A percentile compares a stretch with the other conserved stretches of the same genome.
These are phyloP conservation scores for Suhomyces guaymorum DNA, from an alignment of 1,139 yeast genomes.

Conservation along the genomic window DNA sequence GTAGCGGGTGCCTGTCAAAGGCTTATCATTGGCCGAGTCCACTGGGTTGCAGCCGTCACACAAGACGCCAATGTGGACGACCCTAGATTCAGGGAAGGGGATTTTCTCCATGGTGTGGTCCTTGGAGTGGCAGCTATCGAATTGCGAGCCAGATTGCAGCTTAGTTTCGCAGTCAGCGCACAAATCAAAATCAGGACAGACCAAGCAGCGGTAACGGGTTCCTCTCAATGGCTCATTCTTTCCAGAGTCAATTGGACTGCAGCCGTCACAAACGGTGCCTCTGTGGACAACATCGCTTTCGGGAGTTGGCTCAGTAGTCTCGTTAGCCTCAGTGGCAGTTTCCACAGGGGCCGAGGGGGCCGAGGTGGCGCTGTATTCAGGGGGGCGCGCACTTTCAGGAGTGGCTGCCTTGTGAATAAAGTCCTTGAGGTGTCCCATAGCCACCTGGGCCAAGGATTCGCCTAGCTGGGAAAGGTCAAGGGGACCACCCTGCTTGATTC, in stretches of 20 bases:
- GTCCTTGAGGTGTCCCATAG: conserved; percentile 27
- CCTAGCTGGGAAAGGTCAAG: conserved; percentile 26
- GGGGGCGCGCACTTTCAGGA: too few species aligned
- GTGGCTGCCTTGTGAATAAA: conserved; percentile 14
- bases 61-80: conserved; percentile 39
- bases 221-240: conserved; percentile 43
- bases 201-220: conserved; percentile 52
- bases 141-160: conserved; percentile 14
- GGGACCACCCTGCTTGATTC: conserved; percentile 13
- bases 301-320: too few species aligned
- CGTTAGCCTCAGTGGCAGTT: conserved; percentile 1
- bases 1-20: conserved; percentile 51
- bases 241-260: conserved; percentile 25
- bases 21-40: conserved; percentile 21
- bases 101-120: conserved; percentile 38
- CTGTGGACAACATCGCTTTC: conserved; percentile 48
- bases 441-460: conserved; percentile 27
- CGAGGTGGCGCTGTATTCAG: too few species aligned
- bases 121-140: too few species aligned
- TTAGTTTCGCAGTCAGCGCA: conserved; percentile 51
- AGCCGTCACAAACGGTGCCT: conserved; percentile 42
- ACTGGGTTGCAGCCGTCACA: conserved; percentile 48
- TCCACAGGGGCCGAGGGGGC: too few species aligned
- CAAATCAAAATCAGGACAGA: conserved; percentile 57
- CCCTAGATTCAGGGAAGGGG: conserved; percentile 23